phyloP scores from a whole-genome alignment of 805 yeast genomes.

The Candida schatavii region DNA sequence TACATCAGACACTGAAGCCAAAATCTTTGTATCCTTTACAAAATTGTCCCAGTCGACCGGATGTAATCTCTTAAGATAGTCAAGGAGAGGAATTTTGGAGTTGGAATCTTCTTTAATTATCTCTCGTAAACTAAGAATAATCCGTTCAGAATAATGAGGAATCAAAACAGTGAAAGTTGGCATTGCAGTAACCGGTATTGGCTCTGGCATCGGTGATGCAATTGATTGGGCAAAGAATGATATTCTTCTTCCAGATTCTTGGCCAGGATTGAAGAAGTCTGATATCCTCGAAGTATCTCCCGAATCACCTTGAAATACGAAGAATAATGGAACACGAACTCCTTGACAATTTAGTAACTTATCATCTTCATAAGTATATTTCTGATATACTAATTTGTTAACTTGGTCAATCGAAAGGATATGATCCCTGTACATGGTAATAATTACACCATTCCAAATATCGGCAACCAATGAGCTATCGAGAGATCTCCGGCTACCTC shows the following conservation, averaged over 20 bases:
- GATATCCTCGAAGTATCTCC: slow-evolving; percentile 28
- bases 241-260: slow-evolving; percentile 52
- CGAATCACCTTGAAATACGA: slow-evolving; percentile 46
- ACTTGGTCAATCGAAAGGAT: slow-evolving; percentile 41
- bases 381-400: slow-evolving; percentile 26
- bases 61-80: slow-evolving; percentile 70
- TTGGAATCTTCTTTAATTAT: slow-evolving; percentile 44
- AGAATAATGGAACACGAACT: slow-evolving; percentile 42
- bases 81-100: slow-evolving; percentile 60
- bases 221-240: slow-evolving; percentile 54
- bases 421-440: slow-evolving; percentile 38
- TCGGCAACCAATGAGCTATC: slow-evolving; percentile 18
- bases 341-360: background rate
- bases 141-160: slow-evolving; percentile 53
- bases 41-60: slow-evolving; percentile 79
- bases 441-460: slow-evolving; percentile 27
- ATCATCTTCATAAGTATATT: slow-evolving; percentile 3
- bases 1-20: slow-evolving; percentile 5
- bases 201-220: slow-evolving; percentile 47
- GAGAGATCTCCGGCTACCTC: slow-evolving; percentile 8
- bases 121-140: slow-evolving; percentile 42
- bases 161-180: slow-evolving; percentile 51
- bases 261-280: slow-evolving; percentile 42
- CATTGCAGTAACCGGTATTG: slow-evolving; percentile 45
- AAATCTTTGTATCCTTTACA: slow-evolving; percentile 68